Evolutionary conservation across 768 basidiomycete species (phyloP).

Genomic region (Sporobolomyces phaffii): DNA sequence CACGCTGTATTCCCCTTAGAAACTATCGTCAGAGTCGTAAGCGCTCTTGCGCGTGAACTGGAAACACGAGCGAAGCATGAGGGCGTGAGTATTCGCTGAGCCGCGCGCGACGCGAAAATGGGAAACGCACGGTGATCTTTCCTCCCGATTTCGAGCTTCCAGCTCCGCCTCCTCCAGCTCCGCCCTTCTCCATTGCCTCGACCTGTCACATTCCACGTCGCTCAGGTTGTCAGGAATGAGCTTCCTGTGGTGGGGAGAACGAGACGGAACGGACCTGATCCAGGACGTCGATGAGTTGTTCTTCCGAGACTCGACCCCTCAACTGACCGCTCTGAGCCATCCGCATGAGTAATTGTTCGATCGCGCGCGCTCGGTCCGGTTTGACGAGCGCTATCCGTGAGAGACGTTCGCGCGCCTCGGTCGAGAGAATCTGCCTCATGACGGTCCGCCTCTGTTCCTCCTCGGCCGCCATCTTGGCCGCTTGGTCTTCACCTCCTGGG

Average conservation of each 20-base stretch:
- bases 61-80: constrained; percentile 45
- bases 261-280: constrained; percentile 59
- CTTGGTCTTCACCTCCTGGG: constrained; percentile 53
- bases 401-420: constrained; percentile 72
- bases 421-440: constrained; percentile 69
- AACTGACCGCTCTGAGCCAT: constrained; percentile 82
- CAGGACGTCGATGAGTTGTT: constrained; percentile 74
- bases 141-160: constrained; percentile 48
- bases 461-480: constrained; percentile 55
- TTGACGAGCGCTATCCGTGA: constrained; percentile 82
- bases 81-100: too few species aligned
- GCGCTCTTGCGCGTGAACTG: constrained; percentile 59
- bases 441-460: constrained; percentile 71
- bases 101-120: too few species aligned
- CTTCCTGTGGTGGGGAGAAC: not conserved
- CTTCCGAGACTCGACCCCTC: constrained; percentile 66
- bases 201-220: constrained; percentile 48
- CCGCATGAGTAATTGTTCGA: constrained; percentile 67
- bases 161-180: constrained; percentile 20
- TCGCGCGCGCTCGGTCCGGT: constrained; percentile 69
- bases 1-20: too few species aligned
- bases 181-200: constrained; percentile 51
- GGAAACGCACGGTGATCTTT: constrained; percentile 50
- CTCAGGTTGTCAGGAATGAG: not conserved
- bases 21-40: constrained; percentile 58